These are phyloP conservation scores for Dendrothele bispora DNA, from an alignment of 768 basidiomycete genomes.

Conservation along the genomic window DNA sequence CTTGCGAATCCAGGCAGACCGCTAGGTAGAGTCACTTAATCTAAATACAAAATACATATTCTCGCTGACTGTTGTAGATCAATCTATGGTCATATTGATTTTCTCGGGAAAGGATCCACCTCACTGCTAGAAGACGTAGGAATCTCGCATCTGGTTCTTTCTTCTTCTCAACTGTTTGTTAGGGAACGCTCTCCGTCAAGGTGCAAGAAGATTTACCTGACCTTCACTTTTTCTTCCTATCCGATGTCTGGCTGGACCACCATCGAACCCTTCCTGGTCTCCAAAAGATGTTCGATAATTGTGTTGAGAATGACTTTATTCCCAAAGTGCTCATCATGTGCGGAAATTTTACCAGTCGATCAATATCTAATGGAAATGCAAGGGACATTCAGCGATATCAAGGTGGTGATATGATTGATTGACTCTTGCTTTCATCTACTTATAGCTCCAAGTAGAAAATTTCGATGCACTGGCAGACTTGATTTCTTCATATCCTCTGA, in stretches of 20 bases:
- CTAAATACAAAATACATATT: background rate
- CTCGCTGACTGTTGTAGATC: conserved; percentile 49
- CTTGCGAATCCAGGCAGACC: conserved; percentile 85
- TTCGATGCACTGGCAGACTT: conserved; percentile 88
- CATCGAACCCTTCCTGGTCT: conserved; percentile 79
- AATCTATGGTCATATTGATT: conserved; percentile 95
- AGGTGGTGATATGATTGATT: conserved; percentile 46
- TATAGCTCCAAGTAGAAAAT: conserved; percentile 54
- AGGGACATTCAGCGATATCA: conserved; percentile 83
- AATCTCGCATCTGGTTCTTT: conserved; percentile 4
- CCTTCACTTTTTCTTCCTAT: conserved; percentile 88
- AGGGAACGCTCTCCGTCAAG: conserved; percentile 65
- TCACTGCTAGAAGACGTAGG: conserved; percentile 89
- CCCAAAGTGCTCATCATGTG: conserved; percentile 91
- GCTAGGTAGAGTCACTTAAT: conserved; percentile 57
- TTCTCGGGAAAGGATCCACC: conserved; percentile 91
- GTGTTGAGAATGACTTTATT: conserved; percentile 82
- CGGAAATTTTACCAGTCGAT: conserved; percentile 90
- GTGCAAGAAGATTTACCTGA: conserved; percentile 71
- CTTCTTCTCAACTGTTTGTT: conserved; percentile 9
- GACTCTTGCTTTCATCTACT: conserved; percentile 3
- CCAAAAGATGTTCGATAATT: conserved; percentile 85
- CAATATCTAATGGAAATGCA: conserved; percentile 75
- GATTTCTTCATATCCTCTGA: conserved; percentile 75
- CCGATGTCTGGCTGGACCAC: conserved; percentile 95